Conservation (phyloP, 78 protist species). For the Dictyostelium capitatum region DNA sequence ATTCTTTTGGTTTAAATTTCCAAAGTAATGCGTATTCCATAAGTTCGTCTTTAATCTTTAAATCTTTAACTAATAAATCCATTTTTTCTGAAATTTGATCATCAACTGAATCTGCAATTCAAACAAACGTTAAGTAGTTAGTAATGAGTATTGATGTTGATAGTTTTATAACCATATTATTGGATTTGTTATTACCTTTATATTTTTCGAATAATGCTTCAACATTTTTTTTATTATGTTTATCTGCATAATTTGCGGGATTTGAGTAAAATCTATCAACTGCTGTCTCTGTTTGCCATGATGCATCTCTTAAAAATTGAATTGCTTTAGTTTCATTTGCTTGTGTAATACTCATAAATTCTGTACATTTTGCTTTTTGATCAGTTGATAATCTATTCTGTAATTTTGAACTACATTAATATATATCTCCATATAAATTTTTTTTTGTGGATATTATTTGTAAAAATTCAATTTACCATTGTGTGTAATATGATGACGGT, state of each 20-base stretch:
- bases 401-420: neutral
- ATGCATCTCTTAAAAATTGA: constrained; percentile 16
- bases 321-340: constrained; percentile 53
- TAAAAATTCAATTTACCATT: neutral
- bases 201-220: constrained; percentile 24
- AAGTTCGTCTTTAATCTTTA: neutral
- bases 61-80: neutral
- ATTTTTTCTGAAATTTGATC: constrained; percentile 58
- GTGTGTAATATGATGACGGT: neutral
- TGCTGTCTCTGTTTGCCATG: constrained; percentile 31
- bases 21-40: constrained; percentile 59
- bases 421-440: neutral
- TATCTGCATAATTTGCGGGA: constrained; percentile 26
- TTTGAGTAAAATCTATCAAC: constrained; percentile 26
- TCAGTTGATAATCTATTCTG: constrained; percentile 38
- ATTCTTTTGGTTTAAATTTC: constrained; percentile 38
- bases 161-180: no score
- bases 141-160: neutral
- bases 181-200: constrained; percentile 11
- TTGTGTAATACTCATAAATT: constrained; percentile 29
- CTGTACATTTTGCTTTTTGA: constrained; percentile 32
- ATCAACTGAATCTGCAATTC: constrained; percentile 23
- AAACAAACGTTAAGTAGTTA: neutral
- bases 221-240: neutral
- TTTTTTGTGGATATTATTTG: neutral